Conservation (phyloP, 192 early-diverging fungal genomes). For the Coemansia sp. region DNA sequence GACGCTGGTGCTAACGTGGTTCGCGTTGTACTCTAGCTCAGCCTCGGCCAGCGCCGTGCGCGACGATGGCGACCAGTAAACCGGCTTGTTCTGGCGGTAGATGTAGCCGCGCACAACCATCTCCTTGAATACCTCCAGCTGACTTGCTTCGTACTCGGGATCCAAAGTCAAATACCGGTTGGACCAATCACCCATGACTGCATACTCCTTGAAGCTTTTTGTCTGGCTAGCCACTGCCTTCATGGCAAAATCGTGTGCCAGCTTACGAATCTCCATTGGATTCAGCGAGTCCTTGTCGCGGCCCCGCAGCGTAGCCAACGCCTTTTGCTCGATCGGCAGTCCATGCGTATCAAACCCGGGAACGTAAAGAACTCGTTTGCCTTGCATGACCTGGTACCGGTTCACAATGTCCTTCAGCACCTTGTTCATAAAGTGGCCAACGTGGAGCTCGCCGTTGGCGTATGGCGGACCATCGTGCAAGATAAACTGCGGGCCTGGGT, state of each 20-base stretch:
- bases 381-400: constrained; percentile 71
- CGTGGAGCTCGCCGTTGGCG: constrained; percentile 76
- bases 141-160: constrained; percentile 73
- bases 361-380: constrained; percentile 70
- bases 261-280: constrained; percentile 38
- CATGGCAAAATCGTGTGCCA: constrained; percentile 65
- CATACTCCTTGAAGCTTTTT: constrained; percentile 64
- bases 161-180: constrained; percentile 71
- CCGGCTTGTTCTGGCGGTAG: constrained; percentile 77
- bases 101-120: constrained; percentile 78
- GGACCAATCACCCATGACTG: constrained; percentile 78
- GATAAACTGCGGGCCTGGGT: constrained; percentile 69
- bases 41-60: constrained; percentile 81
- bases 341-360: constrained; percentile 87
- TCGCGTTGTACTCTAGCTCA: constrained; percentile 77
- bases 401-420: constrained; percentile 81
- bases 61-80: constrained; percentile 86
- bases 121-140: constrained; percentile 69
- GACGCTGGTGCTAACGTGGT: constrained; percentile 70
- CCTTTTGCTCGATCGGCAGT: constrained; percentile 81
- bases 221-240: constrained; percentile 64
- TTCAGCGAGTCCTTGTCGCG: constrained; percentile 29
- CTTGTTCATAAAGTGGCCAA: constrained; percentile 82
- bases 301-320: constrained; percentile 63
- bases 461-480: constrained; percentile 86